Percentiles rank a stretch among this genome's conserved stretches.
Evolutionary conservation across 345 rosid species (phyloP).

Genomic region (Dipteronia dyeriana): DNA sequence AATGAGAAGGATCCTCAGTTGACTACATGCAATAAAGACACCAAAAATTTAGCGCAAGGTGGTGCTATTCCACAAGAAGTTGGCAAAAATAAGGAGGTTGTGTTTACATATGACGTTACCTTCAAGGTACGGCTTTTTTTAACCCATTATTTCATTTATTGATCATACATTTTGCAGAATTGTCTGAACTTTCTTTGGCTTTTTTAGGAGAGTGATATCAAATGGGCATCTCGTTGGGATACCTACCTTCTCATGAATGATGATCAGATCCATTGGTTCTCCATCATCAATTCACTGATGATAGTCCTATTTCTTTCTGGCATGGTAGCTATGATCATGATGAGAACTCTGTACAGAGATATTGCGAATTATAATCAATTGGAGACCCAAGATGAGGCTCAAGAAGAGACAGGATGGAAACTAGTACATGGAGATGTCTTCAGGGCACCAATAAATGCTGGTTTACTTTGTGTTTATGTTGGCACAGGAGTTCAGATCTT

Average conservation of each 20-base stretch:
- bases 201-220: constrained; percentile 81
- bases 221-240: constrained; percentile 99
- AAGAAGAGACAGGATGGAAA: constrained; percentile 99
- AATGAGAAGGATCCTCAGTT: constrained; percentile 78
- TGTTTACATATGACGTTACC: constrained; percentile 90
- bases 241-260: constrained; percentile 97
- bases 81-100: constrained; percentile 66
- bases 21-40: constrained; percentile 88
- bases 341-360: constrained; percentile 95
- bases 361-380: constrained; percentile 93
- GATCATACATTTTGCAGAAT: neutral
- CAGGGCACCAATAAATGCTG: constrained; percentile 81
- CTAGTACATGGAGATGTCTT: constrained; percentile 97
- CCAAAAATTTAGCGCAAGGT: constrained; percentile 82
- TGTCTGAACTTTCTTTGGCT: neutral
- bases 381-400: constrained; percentile 98
- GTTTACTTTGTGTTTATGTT: constrained; percentile 84
- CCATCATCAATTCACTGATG: constrained; percentile 95
- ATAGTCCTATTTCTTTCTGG: constrained; percentile 97
- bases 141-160: neutral
- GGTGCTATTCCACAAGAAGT: constrained; percentile 92
- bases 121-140: constrained; percentile 55
- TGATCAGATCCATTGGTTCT: constrained; percentile 98
- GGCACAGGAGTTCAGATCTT: constrained; percentile 97
- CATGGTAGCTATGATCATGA: constrained; percentile 99